Evolutionary conservation across 129 eudicot species (phyloP).

Genomic region (Chrysanthemum makinoi): DNA sequence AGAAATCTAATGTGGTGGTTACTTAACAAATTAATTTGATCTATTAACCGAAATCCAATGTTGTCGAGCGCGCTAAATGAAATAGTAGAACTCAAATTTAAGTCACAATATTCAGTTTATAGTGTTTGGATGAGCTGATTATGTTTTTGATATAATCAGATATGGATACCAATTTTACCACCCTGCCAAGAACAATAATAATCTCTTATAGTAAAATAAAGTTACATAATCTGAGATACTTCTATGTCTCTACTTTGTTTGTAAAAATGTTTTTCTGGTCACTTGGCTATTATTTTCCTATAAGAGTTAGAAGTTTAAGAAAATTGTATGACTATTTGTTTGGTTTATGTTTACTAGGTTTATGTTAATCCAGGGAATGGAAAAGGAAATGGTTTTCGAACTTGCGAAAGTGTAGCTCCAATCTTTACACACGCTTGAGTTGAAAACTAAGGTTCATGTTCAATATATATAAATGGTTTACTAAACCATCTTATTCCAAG

Average conservation of each 20-base stretch:
- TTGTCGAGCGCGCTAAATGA: too few species aligned
- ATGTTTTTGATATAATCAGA: too few species aligned
- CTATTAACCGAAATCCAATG: too few species aligned
- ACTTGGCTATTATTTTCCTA: neutral
- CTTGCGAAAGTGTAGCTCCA: conserved; percentile 83
- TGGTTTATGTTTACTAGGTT: conserved; percentile 61
- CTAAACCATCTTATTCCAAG: neutral
- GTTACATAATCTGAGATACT: neutral
- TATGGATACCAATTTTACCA: too few species aligned
- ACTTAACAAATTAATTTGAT: too few species aligned
- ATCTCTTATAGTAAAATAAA: too few species aligned
- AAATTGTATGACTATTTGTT: conserved; percentile 14
- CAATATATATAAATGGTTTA: neutral
- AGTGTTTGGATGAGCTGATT: too few species aligned
- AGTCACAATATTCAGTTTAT: too few species aligned
- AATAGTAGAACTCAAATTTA: too few species aligned
- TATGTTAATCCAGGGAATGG: conserved; percentile 91
- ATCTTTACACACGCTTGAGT: conserved; percentile 74
- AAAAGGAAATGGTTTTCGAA: conserved; percentile 75
- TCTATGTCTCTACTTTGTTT: neutral
- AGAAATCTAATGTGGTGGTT: too few species aligned
- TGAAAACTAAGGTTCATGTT: conserved; percentile 68
- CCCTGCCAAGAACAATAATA: too few species aligned
- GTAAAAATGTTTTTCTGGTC: neutral
- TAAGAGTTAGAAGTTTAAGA: neutral